Conservation (phyloP, 2,329 filamentous ascomycete genomes). For the Dactylellina haptotyla region DNA sequence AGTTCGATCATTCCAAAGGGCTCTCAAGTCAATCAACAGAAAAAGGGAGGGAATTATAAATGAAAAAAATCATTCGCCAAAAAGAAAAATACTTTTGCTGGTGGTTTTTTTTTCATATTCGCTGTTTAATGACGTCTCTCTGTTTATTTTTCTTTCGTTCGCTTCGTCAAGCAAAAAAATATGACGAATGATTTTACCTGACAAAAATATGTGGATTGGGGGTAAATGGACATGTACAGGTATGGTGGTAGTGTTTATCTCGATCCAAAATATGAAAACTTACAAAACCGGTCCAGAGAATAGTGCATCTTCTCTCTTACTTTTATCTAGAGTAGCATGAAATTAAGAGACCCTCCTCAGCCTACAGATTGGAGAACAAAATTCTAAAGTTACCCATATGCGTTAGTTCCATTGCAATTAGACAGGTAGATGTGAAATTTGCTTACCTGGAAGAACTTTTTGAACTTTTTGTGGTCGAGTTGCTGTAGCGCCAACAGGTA, state of each 20-base stretch:
- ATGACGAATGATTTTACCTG: slow-evolving; percentile 14
- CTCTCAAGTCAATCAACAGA: no score
- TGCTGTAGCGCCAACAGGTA: slow-evolving; percentile 55
- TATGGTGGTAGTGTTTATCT: not conserved
- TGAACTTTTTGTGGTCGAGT: slow-evolving; percentile 57
- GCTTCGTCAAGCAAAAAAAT: slow-evolving; percentile 10
- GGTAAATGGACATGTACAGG: not conserved
- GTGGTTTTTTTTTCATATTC: not conserved
- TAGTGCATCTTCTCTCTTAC: not conserved
- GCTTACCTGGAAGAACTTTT: slow-evolving; percentile 57
- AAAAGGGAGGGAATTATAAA: no score
- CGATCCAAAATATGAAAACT: slow-evolving; percentile 1
- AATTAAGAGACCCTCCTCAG: not conserved
- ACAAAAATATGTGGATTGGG: slow-evolving; percentile 9
- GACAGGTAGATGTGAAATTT: not conserved
- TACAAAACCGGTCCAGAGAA: not conserved
- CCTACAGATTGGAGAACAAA: slow-evolving; percentile 50
- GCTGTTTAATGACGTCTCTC: not conserved
- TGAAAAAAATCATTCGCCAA: not conserved
- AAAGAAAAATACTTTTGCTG: not conserved
- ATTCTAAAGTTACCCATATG: slow-evolving; percentile 19
- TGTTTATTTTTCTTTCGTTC: not conserved
- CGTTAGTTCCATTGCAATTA: not conserved
- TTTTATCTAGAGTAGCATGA: not conserved
- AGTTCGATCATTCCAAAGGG: not conserved